Base-by-base conservation (phyloP, 441 rosid genomes). In the Aquilaria agallochum region DNA sequence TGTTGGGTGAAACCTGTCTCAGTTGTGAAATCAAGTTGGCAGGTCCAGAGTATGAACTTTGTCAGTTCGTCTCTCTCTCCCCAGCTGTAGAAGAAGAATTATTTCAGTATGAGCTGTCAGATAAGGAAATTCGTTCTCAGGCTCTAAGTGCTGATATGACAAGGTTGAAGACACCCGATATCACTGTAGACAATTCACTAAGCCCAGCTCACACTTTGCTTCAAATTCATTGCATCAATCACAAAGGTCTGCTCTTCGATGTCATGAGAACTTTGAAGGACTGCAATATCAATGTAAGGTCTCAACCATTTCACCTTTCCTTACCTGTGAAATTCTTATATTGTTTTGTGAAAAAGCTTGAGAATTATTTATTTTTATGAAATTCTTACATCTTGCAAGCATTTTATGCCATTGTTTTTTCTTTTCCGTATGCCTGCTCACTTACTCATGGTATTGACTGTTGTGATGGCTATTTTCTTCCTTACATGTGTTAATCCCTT, bases 221-320 rank as follows among this genome's bases (percentile, higher is more conserved):
- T 70, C 95, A 86, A 52, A 76, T 89, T 63, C 70, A 71, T 31
- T 92, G 90, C 44, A 76, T 78, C 52, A 80, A 88, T 77, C 97
- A 86, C 74, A 92, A 80, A 78, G 92, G 94, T 48, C 89, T 92
- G 45, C 76, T 90, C 50, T 92, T 90, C 50, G 97, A 92, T 68
- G 72, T 79, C 50, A 55, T 89, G 80, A 81, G 96, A 72, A 86
- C 95, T 69, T 74, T 88, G 71, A 92, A 92, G 78, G 94, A 89
- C 81, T 83, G 76, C 71, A 82, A 78, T 72, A 82, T 88, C 58
- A 80, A 86, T 96, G 98, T 87, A 73, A 20, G 27, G 27, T 20
- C 27, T 20, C 27, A 20, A 20, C 27, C 27, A 20, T 20, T 20
- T 20, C 27, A 20, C 27, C 27, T 20, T 20, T 20, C 27, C 27